Conservation (phyloP, 139 green algal genomes). For the Chlorella sp. region DNA sequence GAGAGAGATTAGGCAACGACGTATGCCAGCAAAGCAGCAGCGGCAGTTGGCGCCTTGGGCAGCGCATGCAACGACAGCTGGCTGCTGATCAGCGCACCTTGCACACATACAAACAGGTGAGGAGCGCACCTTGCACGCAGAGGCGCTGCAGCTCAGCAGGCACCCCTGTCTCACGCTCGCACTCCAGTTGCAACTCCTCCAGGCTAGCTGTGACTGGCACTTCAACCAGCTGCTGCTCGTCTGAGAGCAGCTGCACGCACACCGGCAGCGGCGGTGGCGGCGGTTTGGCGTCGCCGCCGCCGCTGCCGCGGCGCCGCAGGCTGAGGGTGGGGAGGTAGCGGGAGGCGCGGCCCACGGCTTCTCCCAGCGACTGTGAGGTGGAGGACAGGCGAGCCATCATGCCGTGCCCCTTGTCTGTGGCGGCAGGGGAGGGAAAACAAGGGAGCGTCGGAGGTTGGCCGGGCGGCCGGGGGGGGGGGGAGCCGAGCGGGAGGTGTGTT, state of each 20-base stretch:
- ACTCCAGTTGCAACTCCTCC: slow-evolving; percentile 6
- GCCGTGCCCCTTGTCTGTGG: too few relatives aligned
- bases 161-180: not conserved
- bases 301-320: not conserved
- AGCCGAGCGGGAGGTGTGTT: too few relatives aligned
- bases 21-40: too few relatives aligned
- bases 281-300: not conserved
- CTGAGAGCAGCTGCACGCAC: not conserved
- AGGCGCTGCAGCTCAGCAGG: not conserved
- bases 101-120: not conserved
- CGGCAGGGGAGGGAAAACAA: too few relatives aligned
- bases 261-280: not conserved
- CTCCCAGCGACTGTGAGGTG: too few relatives aligned
- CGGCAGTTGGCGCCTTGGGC: not conserved
- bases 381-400: too few relatives aligned
- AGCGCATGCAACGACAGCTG: not conserved
- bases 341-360: too few relatives aligned
- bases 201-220: not conserved
- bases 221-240: not conserved
- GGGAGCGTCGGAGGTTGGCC: too few relatives aligned
- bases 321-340: not conserved
- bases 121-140: not conserved
- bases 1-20: not conserved
- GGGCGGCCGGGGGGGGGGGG: too few relatives aligned
- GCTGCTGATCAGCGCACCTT: not conserved